phyloP scores from a whole-genome alignment of 1,284 basidiomycete species.

The Melampsora occidentalis region DNA sequence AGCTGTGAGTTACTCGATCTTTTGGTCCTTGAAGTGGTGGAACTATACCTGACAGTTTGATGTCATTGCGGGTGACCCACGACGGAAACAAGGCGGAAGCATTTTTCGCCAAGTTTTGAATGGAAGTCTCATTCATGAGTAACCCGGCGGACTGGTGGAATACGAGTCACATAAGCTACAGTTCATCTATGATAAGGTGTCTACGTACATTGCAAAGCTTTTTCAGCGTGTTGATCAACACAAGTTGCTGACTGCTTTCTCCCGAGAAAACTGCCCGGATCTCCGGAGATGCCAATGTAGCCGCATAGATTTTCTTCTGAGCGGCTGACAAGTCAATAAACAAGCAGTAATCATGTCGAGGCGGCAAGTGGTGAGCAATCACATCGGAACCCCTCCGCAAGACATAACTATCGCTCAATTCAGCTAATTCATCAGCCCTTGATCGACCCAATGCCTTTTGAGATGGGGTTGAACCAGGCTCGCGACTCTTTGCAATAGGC shows the following conservation, averaged over 20 bases:
- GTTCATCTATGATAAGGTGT: constrained; percentile 13
- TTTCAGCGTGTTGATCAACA: constrained; percentile 72
- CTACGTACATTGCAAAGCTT: constrained; percentile 94
- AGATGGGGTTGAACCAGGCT: constrained; percentile 68
- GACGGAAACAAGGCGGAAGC: constrained; percentile 69
- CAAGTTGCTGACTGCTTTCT: constrained; percentile 74
- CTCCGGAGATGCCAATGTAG: constrained; percentile 68
- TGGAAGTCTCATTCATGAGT: constrained; percentile 41
- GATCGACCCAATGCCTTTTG: constrained; percentile 73
- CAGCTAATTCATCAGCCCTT: constrained; percentile 60
- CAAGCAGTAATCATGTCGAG: constrained; percentile 90
- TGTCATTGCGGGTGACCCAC: constrained; percentile 64
- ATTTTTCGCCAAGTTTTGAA: constrained; percentile 57
- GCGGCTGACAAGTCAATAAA: constrained; percentile 78
- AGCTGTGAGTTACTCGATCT: neutral
- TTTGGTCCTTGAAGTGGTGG: neutral
- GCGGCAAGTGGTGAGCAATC: constrained; percentile 78
- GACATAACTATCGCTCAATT: constrained; percentile 79
- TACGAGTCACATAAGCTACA: neutral
- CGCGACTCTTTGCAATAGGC: constrained; percentile 82
- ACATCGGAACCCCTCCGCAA: constrained; percentile 77
- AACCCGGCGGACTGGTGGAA: constrained; percentile 30
- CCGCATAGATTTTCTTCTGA: constrained; percentile 75
- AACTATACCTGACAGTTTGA: constrained; percentile 57
- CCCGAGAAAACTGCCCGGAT: constrained; percentile 66